These are phyloP conservation scores for Lyophyllum semitale DNA, from an alignment of 768 basidiomycete genomes.

Conservation along the genomic window DNA sequence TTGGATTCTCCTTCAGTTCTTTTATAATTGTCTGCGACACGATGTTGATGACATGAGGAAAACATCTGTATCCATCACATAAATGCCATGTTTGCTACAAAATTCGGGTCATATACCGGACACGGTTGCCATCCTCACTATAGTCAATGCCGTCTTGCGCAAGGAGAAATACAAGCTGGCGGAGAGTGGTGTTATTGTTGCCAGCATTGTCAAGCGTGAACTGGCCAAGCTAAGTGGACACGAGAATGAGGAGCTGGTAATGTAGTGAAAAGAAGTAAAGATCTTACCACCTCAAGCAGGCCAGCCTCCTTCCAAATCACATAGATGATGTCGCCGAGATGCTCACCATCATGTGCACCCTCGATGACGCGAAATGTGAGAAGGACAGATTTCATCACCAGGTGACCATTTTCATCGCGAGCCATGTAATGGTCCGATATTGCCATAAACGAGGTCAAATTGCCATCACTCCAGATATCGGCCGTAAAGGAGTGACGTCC, in stretches of 20 bases:
- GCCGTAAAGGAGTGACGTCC: conserved; percentile 31
- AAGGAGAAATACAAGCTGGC: conserved; percentile 16
- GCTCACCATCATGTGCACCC: conserved; percentile 30
- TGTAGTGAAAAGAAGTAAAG: too few species aligned
- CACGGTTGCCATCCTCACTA: conserved; percentile 17
- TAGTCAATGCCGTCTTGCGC: conserved; percentile 8
- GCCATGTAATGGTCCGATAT: conserved; percentile 30
- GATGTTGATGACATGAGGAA: conserved; percentile 28
- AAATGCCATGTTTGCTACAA: too few species aligned
- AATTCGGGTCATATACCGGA: too few species aligned
- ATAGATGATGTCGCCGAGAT: background rate
- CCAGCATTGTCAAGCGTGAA: conserved; percentile 38
- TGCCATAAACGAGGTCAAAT: conserved; percentile 27
- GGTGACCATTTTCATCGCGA: conserved; percentile 15
- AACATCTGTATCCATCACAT: too few species aligned
- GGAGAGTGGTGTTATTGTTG: conserved; percentile 33
- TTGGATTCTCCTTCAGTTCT: conserved; percentile 5
- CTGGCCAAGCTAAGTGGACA: conserved; percentile 6
- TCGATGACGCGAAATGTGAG: conserved; percentile 30
- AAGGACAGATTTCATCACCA: conserved; percentile 23
- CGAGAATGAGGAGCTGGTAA: conserved; percentile 2
- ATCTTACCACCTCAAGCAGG: too few species aligned
- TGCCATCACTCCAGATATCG: conserved; percentile 33
- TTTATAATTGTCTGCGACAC: conserved; percentile 16
- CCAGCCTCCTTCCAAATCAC: background rate